Evolutionary conservation across 169 alveolate genomes (phyloP).

Genomic region (Cryptosporidium andersoni): DNA sequence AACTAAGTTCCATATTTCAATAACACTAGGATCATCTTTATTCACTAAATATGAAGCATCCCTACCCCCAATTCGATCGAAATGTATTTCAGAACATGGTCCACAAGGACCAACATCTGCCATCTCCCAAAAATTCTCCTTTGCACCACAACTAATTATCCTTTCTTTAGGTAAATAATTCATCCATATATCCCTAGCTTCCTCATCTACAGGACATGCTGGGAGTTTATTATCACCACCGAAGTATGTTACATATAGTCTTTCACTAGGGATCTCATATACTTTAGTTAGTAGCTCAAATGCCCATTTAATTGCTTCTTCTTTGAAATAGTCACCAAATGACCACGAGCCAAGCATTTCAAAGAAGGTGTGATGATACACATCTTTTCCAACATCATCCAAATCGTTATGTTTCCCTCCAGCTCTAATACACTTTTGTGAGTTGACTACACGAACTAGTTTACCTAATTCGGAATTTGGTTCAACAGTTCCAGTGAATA

Average conservation of each 20-base stretch:
- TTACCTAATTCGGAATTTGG: conserved; percentile 86
- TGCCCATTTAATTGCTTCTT: conserved; percentile 91
- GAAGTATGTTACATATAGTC: conserved; percentile 92
- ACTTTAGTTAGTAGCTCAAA: conserved; percentile 90
- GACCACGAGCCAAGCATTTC: conserved; percentile 97
- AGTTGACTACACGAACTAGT: conserved; percentile 89
- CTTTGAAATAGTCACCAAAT: conserved; percentile 93
- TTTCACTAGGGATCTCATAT: conserved; percentile 80
- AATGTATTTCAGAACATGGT: conserved; percentile 95
- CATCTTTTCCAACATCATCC: conserved; percentile 95
- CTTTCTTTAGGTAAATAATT: conserved; percentile 81
- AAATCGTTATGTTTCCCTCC: conserved; percentile 89
- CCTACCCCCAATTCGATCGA: conserved; percentile 88
- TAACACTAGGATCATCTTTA: conserved; percentile 91
- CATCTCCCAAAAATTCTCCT: conserved; percentile 97
- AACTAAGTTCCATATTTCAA: conserved; percentile 94
- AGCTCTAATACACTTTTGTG: conserved; percentile 95
- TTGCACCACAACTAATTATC: conserved; percentile 85
- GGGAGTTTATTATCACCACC: conserved; percentile 92
- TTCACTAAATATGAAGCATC: conserved; percentile 90
- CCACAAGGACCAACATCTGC: conserved; percentile 97
- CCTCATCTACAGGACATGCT: conserved; percentile 86
- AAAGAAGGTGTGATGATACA: conserved; percentile 94
- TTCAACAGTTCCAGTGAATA: conserved; percentile 88
- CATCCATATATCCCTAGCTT: conserved; percentile 88